Conservation (phyloP, 108 stramenopile genomes). For the Epithemia pelagica region DNA sequence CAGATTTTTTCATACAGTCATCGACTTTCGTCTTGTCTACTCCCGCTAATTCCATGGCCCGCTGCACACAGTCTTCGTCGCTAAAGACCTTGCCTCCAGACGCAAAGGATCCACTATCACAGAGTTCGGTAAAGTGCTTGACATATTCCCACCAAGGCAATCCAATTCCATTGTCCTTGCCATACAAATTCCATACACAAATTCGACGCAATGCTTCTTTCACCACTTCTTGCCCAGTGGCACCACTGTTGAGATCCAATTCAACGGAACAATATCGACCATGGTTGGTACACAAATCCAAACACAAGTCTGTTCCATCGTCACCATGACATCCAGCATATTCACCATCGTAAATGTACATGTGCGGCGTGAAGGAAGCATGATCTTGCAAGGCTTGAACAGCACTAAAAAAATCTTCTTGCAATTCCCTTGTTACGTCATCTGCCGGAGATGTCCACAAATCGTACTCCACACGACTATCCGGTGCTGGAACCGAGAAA, state of each 20-base stretch:
- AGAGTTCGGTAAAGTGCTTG: constrained; percentile 56
- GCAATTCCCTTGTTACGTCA: constrained; percentile 46
- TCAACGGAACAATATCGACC: constrained; percentile 88
- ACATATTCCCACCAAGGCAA: constrained; percentile 86
- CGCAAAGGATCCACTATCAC: constrained; percentile 54
- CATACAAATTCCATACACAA: constrained; percentile 88
- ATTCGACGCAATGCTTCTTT: constrained; percentile 79
- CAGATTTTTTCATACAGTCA: constrained; percentile 76
- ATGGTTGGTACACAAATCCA: constrained; percentile 85
- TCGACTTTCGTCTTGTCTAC: constrained; percentile 64
- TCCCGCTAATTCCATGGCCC: constrained; percentile 49
- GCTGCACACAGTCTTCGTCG: constrained; percentile 72
- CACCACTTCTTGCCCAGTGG: constrained; percentile 89
- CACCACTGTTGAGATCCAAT: constrained; percentile 76
- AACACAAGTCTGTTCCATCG: constrained; percentile 68
- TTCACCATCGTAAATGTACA: constrained; percentile 84
- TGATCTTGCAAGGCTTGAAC: constrained; percentile 60
- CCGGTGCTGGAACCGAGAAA: constrained; percentile 80
- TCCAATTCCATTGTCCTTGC: constrained; percentile 79
- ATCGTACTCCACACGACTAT: constrained; percentile 88
- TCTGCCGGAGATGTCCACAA: constrained; percentile 88
- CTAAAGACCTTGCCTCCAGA: constrained; percentile 48
- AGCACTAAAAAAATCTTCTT: constrained; percentile 55
- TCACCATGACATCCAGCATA: constrained; percentile 57
- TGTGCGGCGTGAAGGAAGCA: constrained; percentile 88